Percentiles rank a stretch among this genome's conserved stretches.
phyloP scores from a whole-genome alignment of 2,329 filamentous ascomycete species.

The Cladobotryum mycophilum region DNA sequence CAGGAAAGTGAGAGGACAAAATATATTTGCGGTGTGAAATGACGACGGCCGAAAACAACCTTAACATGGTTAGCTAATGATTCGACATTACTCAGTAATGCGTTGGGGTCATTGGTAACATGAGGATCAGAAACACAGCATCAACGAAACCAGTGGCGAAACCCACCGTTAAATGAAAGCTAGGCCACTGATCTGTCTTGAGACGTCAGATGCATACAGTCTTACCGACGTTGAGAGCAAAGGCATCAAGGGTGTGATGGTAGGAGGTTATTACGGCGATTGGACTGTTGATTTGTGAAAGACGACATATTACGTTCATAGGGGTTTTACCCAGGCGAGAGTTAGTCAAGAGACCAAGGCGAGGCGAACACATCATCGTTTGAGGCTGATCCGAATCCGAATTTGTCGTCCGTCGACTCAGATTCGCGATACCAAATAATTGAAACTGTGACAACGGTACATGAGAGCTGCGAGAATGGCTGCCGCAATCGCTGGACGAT shows the following conservation, averaged over 20 bases:
- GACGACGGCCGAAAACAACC: too few species aligned
- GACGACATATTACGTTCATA: slow-evolving; percentile 27
- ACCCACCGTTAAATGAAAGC: too few species aligned
- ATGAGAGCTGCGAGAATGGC: slow-evolving; percentile 23
- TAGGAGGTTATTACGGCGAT: slow-evolving; percentile 27
- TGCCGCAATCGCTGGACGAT: slow-evolving; percentile 26
- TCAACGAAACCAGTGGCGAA: too few species aligned
- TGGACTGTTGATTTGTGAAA: slow-evolving; percentile 21
- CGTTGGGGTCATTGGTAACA: too few species aligned
- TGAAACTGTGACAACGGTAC: slow-evolving; percentile 23
- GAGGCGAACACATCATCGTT: slow-evolving; percentile 12
- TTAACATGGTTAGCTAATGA: too few species aligned
- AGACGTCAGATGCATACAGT: background rate
- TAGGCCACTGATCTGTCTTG: background rate
- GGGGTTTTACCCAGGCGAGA: slow-evolving; percentile 20
- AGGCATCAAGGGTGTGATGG: slow-evolving; percentile 1
- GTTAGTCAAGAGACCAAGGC: slow-evolving; percentile 22
- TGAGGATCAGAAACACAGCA: too few species aligned
- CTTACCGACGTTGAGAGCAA: background rate
- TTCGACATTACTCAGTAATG: too few species aligned
- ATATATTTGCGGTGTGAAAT: too few species aligned
- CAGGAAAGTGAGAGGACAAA: too few species aligned
- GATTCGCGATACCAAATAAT: slow-evolving; percentile 21
- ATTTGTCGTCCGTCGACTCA: slow-evolving; percentile 21
- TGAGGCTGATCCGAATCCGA: slow-evolving; percentile 18